These are phyloP conservation scores for Globisporangium cederbergense DNA, from an alignment of 352 stramenopile species.

Conservation along the genomic window DNA sequence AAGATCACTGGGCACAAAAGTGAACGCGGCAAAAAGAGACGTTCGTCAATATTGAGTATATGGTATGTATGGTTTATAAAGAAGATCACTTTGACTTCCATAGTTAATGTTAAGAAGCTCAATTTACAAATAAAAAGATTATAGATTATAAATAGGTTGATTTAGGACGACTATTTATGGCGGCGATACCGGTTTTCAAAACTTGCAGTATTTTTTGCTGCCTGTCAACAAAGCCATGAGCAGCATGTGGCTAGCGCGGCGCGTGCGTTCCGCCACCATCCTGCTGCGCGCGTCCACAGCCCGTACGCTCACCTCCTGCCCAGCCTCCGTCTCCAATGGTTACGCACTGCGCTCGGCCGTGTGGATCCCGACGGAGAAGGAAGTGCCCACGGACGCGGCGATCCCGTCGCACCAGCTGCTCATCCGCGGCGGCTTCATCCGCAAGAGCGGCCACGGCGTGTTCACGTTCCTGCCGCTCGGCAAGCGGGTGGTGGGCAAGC, in stretches of 20 bases:
- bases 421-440: constrained; percentile 80
- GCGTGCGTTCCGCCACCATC: not conserved
- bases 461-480: constrained; percentile 81
- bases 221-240: not conserved
- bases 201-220: no score
- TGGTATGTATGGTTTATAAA: no score
- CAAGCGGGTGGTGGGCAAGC: constrained; percentile 62
- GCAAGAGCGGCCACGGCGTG: constrained; percentile 78
- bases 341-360: constrained; percentile 43
- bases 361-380: constrained; percentile 76
- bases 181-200: no score
- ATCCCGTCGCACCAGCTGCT: constrained; percentile 85
- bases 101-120: not conserved
- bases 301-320: not conserved
- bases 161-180: not conserved
- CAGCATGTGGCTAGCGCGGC: constrained; percentile 8
- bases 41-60: not conserved
- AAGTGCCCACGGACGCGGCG: constrained; percentile 72
- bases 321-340: not conserved
- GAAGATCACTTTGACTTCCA: no score
- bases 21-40: not conserved
- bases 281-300: not conserved
- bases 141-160: not conserved
- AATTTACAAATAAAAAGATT: no score
- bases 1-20: not conserved